A percentile compares a stretch with the other conserved stretches of the same genome.
Conservation (phyloP, 306 rosid genomes). For the Psophocarpus tetragonolobus region DNA sequence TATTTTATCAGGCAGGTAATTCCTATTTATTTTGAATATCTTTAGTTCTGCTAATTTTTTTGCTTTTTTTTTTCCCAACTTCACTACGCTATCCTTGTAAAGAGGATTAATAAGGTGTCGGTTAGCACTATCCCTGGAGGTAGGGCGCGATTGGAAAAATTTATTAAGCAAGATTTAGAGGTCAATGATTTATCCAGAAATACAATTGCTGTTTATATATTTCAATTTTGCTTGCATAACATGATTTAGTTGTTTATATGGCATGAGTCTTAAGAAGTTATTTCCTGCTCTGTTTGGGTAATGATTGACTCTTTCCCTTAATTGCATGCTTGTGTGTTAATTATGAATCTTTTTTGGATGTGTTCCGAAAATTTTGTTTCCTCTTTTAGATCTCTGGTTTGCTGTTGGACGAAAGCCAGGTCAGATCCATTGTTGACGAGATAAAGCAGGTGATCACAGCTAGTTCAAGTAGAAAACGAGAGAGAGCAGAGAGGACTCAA, state of each 20-base stretch:
- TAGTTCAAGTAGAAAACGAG: constrained; percentile 88
- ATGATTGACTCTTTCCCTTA: neutral
- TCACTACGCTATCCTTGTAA: neutral
- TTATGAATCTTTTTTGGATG: constrained; percentile 1
- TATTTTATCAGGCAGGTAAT: neutral
- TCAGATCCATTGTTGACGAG: constrained; percentile 81
- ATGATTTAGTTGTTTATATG: neutral
- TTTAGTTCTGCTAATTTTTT: neutral
- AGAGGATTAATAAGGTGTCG: neutral
- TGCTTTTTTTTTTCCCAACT: neutral
- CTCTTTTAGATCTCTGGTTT: constrained; percentile 74
- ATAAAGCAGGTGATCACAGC: constrained; percentile 93
- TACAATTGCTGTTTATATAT: neutral
- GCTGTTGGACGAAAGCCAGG: constrained; percentile 90
- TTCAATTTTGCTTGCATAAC: neutral
- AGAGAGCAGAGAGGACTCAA: constrained; percentile 83
- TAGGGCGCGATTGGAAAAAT: neutral
- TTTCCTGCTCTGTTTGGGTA: neutral
- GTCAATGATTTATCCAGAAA: neutral
- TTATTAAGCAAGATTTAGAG: neutral
- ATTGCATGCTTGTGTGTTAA: neutral
- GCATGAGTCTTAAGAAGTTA: neutral
- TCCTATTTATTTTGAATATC: neutral
- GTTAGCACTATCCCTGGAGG: neutral
- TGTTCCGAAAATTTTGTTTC: constrained; percentile 19